These are phyloP conservation scores for Trichoderma brevicompactum DNA, from an alignment of 2,329 filamentous ascomycete genomes.

Conservation along the genomic window DNA sequence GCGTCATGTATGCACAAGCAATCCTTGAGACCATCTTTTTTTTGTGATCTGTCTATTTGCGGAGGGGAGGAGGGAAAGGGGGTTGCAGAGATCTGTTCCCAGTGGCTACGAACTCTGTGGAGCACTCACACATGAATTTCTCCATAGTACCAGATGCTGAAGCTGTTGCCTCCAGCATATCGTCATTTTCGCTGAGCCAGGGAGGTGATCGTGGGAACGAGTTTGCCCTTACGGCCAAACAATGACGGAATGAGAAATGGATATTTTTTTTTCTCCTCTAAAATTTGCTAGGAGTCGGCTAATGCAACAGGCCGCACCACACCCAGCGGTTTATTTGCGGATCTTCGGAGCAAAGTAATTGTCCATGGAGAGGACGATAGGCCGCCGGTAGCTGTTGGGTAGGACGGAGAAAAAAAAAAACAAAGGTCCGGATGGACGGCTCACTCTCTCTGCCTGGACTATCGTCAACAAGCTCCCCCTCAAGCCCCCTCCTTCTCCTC, in stretches of 20 bases:
- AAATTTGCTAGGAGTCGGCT: constrained; percentile 16
- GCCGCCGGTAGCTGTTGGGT: background rate
- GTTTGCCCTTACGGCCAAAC: background rate
- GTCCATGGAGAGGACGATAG: background rate
- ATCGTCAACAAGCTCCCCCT: constrained; percentile 2
- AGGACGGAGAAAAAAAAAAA: constrained; percentile 1
- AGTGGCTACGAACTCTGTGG: constrained; percentile 16
- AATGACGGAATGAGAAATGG: background rate
- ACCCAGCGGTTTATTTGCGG: constrained; percentile 1
- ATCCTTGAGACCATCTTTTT: background rate
- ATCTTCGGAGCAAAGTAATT: constrained; percentile 15
- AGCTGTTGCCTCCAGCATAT: constrained; percentile 5
- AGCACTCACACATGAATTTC: constrained; percentile 16
- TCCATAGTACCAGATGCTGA: constrained; percentile 9
- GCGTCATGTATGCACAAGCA: background rate
- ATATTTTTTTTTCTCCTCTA: background rate
- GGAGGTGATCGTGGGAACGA: constrained; percentile 3
- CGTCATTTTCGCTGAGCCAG: constrained; percentile 13
- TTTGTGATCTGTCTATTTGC: constrained; percentile 7
- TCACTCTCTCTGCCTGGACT: background rate
- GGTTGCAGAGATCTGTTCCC: constrained; percentile 20
- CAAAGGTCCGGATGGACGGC: constrained; percentile 3
- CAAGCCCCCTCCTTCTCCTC: background rate
- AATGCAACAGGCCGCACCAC: background rate
- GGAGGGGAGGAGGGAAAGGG: constrained; percentile 13